These are phyloP conservation scores for Syzygium aqueum DNA, from an alignment of 345 rosid genomes.

Conservation along the genomic window DNA sequence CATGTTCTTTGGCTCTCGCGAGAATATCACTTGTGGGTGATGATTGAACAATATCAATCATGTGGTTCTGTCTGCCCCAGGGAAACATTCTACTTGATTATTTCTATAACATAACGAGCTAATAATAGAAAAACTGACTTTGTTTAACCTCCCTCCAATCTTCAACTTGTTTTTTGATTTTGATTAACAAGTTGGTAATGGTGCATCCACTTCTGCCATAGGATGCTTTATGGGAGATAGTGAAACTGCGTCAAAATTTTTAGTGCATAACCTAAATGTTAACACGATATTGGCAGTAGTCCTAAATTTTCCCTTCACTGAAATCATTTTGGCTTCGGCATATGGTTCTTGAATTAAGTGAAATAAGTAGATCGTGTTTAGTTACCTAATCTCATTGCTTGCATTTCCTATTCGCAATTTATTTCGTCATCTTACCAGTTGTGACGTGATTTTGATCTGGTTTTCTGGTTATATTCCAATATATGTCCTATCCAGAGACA, in stretches of 20 bases:
- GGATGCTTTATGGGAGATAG: not conserved
- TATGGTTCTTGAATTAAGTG: not conserved
- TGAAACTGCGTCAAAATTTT: not conserved
- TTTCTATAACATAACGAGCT: not conserved
- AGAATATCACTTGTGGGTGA: not conserved
- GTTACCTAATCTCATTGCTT: not conserved
- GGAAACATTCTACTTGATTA: not conserved
- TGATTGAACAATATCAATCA: not conserved
- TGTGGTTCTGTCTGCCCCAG: not conserved
- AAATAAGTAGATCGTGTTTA: not conserved
- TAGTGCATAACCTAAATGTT: not conserved
- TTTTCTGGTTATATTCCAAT: not conserved
- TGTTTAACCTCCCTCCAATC: not conserved
- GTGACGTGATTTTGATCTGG: not conserved
- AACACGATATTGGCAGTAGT: not conserved
- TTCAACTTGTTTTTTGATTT: not conserved
- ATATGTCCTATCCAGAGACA: slow-evolving; percentile 46
- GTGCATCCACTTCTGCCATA: not conserved
- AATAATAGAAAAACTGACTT: not conserved
- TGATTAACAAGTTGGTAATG: not conserved
- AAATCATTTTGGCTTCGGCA: not conserved
- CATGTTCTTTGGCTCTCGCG: not conserved
- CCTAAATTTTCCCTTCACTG: not conserved
- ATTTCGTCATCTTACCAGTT: not conserved
- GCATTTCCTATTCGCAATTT: not conserved